These are phyloP conservation scores for Clitoria ternatea DNA, from an alignment of 306 rosid species.

Conservation along the genomic window DNA sequence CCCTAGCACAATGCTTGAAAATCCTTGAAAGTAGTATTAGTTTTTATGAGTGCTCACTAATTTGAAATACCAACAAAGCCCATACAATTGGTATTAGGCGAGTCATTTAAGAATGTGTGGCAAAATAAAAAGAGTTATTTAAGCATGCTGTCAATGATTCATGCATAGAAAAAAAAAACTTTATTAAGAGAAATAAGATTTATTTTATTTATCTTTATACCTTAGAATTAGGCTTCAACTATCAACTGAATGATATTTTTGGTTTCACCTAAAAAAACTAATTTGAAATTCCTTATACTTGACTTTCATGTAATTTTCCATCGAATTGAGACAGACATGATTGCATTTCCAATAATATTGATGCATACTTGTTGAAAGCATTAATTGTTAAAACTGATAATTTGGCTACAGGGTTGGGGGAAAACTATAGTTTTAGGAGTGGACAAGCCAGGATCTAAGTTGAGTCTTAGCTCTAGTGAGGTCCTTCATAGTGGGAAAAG, in stretches of 20 bases:
- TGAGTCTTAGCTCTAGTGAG: conserved; percentile 40
- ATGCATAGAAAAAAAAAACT: too few species aligned
- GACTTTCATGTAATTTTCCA: neutral
- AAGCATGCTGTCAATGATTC: too few species aligned
- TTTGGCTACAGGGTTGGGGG: conserved; percentile 78
- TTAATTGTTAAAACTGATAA: neutral
- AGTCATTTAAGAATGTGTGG: too few species aligned
- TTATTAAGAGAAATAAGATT: too few species aligned
- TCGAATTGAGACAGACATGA: neutral
- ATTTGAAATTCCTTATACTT: neutral
- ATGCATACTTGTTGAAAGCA: neutral
- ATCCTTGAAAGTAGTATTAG: neutral
- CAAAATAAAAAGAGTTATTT: too few species aligned
- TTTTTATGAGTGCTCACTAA: neutral
- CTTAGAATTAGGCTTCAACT: too few species aligned
- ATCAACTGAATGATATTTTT: too few species aligned
- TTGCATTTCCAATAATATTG: neutral
- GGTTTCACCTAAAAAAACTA: too few species aligned
- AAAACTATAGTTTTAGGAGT: conserved; percentile 75
- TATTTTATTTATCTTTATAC: too few species aligned
- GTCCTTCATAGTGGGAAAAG: conserved; percentile 58
- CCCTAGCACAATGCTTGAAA: neutral
- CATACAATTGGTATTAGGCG: too few species aligned
- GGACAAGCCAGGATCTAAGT: conserved; percentile 53
- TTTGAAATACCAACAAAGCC: too few species aligned